These are phyloP conservation scores for Cyanidioschyzon merolae DNA, from an alignment of 23 red algal species.

Conservation along the genomic window DNA sequence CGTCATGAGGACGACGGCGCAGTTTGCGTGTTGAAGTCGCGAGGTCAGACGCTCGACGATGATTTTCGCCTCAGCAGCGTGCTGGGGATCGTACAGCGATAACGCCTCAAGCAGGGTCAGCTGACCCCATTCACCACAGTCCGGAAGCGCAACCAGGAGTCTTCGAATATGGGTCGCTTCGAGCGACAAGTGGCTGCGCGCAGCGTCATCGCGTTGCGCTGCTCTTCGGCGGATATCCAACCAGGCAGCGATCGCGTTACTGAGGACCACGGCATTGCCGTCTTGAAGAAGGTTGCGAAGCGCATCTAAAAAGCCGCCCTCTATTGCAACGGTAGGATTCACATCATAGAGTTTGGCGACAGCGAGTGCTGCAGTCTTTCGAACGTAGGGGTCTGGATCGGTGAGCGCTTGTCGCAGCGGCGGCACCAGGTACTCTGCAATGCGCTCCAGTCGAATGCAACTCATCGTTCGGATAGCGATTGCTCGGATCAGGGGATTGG, in stretches of 20 bases:
- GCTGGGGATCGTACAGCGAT: slow-evolving; percentile 41
- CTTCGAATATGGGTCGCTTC: slow-evolving; percentile 16
- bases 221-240: neutral
- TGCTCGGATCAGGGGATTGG: slow-evolving; percentile 77
- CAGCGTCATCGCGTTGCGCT: neutral
- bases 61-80: slow-evolving; percentile 31
- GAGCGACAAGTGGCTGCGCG: neutral
- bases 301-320: slow-evolving; percentile 48
- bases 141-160: slow-evolving; percentile 55
- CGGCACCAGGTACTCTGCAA: slow-evolving; percentile 55
- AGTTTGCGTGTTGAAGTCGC: slow-evolving; percentile 77
- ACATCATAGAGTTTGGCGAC: slow-evolving; percentile 79
- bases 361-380: slow-evolving; percentile 75
- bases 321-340: slow-evolving; percentile 28
- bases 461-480: slow-evolving; percentile 90
- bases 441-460: slow-evolving; percentile 47
- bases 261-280: slow-evolving; percentile 68
- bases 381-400: slow-evolving; percentile 79
- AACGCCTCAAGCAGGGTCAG: slow-evolving; percentile 78
- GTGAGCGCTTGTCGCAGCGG: slow-evolving; percentile 44
- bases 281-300: slow-evolving; percentile 54
- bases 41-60: slow-evolving; percentile 79
- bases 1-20: slow-evolving; percentile 65
- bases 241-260: slow-evolving; percentile 60
- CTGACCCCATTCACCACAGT: slow-evolving; percentile 98